Conservation (phyloP, 2,329 filamentous ascomycete genomes). For the Cladosporium sp. region DNA sequence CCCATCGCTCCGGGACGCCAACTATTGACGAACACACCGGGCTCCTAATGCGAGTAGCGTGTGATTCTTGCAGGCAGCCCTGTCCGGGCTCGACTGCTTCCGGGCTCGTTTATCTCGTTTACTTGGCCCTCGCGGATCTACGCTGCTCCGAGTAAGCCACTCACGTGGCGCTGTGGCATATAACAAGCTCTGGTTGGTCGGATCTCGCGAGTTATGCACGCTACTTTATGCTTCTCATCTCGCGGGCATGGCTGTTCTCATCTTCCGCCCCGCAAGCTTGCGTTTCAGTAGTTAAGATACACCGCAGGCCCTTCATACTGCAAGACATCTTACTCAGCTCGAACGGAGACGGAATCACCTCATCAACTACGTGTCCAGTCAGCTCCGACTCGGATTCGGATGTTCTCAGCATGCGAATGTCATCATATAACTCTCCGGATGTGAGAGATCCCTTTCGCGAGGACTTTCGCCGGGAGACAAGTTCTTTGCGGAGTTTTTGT, state of each 20-base stretch:
- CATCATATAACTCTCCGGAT: background rate
- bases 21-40: conserved; percentile 2
- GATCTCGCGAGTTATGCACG: background rate
- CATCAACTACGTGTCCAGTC: background rate
- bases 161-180: background rate
- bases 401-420: background rate
- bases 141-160: background rate
- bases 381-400: background rate
- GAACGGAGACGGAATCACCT: background rate
- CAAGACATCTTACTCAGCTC: background rate
- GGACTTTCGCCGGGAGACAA: background rate
- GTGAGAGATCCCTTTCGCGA: background rate
- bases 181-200: background rate
- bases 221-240: background rate
- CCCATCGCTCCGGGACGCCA: conserved; percentile 1
- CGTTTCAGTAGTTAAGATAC: background rate
- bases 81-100: background rate
- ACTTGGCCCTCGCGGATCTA: background rate
- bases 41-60: conserved; percentile 4
- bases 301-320: background rate
- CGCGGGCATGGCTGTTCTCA: conserved; percentile 3
- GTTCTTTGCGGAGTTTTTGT: background rate
- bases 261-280: conserved; percentile 8
- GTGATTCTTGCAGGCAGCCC: background rate
- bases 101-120: conserved; percentile 12